Evolutionary conservation across 164 flowering plant species (phyloP).

Genomic region (Aristolochia californica): DNA sequence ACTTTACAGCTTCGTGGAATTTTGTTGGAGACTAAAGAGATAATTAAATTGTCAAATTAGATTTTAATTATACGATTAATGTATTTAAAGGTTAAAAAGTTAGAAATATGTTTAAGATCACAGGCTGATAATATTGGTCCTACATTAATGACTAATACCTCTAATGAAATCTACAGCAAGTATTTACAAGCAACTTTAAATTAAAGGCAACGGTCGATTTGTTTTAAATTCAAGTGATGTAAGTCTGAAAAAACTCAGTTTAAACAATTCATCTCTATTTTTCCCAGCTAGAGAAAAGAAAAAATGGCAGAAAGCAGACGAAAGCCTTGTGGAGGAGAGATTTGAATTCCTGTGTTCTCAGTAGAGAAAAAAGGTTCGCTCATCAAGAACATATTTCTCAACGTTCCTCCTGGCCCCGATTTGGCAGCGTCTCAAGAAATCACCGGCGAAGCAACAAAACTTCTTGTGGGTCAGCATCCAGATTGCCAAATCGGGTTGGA

Average conservation of each 20-base stretch:
- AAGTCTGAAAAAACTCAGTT: background rate
- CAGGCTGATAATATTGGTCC: too few species aligned
- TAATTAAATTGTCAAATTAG: too few species aligned
- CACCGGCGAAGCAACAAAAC: slow-evolving; percentile 17
- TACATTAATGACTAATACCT: too few species aligned
- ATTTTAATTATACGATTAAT: too few species aligned
- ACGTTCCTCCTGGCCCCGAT: slow-evolving; percentile 22
- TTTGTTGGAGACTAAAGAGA: too few species aligned
- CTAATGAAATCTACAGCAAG: too few species aligned
- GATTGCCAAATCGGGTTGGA: slow-evolving; percentile 70
- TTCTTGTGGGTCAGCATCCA: slow-evolving; percentile 82
- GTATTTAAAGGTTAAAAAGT: too few species aligned
- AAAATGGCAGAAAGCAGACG: too few species aligned
- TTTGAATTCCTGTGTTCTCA: slow-evolving; percentile 64
- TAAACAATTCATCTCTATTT: background rate
- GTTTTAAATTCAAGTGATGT: background rate
- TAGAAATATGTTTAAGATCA: too few species aligned
- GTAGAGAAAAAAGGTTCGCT: slow-evolving; percentile 66
- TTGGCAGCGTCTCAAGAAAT: slow-evolving; percentile 1
- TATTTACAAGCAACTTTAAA: too few species aligned
- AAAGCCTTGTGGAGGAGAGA: slow-evolving; percentile 2
- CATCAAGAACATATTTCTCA: slow-evolving; percentile 78
- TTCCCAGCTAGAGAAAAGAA: background rate
- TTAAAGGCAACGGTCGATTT: background rate
- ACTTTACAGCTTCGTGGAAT: too few species aligned